These are phyloP conservation scores for Vitis hybrid DNA, from an alignment of 177 flowering plant genomes.

Conservation along the genomic window DNA sequence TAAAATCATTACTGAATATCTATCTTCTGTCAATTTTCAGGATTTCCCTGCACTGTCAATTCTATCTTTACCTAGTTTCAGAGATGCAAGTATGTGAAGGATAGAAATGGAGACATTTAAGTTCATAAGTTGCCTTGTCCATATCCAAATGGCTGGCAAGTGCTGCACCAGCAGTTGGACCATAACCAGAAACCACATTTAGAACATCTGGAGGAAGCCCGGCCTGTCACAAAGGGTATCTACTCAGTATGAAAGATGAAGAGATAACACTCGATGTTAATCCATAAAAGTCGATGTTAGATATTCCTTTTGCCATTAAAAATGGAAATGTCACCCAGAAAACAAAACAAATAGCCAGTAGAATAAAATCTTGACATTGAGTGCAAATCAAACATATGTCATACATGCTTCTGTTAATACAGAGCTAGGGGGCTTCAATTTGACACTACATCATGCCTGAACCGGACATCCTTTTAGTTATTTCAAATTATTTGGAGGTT, in stretches of 20 bases:
- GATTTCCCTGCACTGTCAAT: too few species aligned
- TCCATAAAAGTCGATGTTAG: too few species aligned
- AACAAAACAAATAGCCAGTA: neutral
- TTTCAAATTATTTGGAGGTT: too few species aligned
- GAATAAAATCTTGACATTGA: neutral
- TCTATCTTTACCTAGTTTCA: neutral
- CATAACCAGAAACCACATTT: conserved; percentile 80
- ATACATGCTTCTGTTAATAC: too few species aligned
- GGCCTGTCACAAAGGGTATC: conserved; percentile 51
- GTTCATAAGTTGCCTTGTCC: conserved; percentile 63
- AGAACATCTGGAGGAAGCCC: conserved; percentile 90
- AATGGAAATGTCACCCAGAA: too few species aligned
- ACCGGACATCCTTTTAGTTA: too few species aligned
- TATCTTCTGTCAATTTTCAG: too few species aligned
- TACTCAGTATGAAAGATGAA: neutral
- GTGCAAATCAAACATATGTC: neutral
- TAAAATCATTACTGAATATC: too few species aligned
- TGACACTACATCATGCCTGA: too few species aligned
- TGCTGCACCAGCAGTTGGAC: conserved; percentile 85
- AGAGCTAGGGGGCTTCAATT: too few species aligned
- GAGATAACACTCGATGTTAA: too few species aligned
- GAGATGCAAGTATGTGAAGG: neutral
- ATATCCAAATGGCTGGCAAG: conserved; percentile 89
- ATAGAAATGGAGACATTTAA: neutral
- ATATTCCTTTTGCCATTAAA: too few species aligned